Percentiles rank a stretch among this genome's conserved stretches.
Conservation (phyloP, 1,139 yeast genomes). For the Geotrichum bryndzae region DNA sequence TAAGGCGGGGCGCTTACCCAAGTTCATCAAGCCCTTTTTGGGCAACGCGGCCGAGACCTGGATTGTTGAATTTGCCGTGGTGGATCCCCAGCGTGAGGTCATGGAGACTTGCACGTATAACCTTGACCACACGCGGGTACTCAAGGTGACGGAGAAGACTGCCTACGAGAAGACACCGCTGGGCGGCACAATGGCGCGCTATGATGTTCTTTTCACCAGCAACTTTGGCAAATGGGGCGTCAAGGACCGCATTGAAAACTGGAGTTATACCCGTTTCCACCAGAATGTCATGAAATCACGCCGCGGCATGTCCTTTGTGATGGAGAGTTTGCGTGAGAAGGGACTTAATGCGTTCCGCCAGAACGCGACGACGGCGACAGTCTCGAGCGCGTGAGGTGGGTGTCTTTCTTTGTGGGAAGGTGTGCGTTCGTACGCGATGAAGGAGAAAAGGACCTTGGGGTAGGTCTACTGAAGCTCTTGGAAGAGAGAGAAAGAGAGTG, state of each 20-base stretch:
- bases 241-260: slow-evolving; percentile 68
- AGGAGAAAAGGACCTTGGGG: not conserved
- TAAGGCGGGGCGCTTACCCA: slow-evolving; percentile 77
- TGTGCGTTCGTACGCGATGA: not conserved
- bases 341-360: slow-evolving; percentile 23
- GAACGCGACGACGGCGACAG: not conserved
- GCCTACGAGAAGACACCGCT: slow-evolving; percentile 37
- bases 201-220: slow-evolving; percentile 62
- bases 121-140: slow-evolving; percentile 74
- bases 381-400: not conserved
- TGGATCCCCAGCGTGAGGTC: slow-evolving; percentile 52
- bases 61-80: slow-evolving; percentile 75
- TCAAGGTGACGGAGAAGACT: slow-evolving; percentile 74
- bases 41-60: slow-evolving; percentile 71
- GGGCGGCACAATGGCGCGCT: slow-evolving; percentile 9
- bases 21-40: slow-evolving; percentile 70
- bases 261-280: slow-evolving; percentile 70
- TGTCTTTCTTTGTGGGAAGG: not conserved
- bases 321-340: slow-evolving; percentile 50
- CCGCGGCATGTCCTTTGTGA: slow-evolving; percentile 70
- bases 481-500: no score
- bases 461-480: no score
- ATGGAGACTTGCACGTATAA: slow-evolving; percentile 75
- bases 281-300: slow-evolving; percentile 63
- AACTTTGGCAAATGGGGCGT: slow-evolving; percentile 58